Conservation (phyloP, 345 rosid genomes). For the Brassica rapa region DNA sequence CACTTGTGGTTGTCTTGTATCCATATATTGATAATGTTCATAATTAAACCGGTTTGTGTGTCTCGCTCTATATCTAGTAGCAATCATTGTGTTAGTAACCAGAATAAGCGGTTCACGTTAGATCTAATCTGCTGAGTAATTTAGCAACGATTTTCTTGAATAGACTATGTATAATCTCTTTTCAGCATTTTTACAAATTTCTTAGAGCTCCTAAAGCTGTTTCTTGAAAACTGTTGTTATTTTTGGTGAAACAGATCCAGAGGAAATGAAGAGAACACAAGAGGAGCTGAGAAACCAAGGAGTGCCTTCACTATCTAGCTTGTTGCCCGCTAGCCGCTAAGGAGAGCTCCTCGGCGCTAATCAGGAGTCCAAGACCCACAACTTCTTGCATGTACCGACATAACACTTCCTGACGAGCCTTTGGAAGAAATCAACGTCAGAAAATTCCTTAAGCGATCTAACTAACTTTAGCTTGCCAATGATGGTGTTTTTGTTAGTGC, state of each 20-base stretch:
- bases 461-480: constrained; percentile 18
- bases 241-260: constrained; percentile 68
- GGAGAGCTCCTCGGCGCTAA: neutral
- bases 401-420: neutral
- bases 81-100: neutral
- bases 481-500: constrained; percentile 19
- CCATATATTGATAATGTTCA: constrained; percentile 4
- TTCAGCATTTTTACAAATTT: neutral
- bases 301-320: constrained; percentile 78
- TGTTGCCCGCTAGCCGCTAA: constrained; percentile 59
- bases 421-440: neutral
- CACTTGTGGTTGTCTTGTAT: neutral
- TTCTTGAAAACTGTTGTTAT: constrained; percentile 9
- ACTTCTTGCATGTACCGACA: neutral
- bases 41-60: neutral
- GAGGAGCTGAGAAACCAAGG: constrained; percentile 97
- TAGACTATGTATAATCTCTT: neutral
- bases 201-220: neutral
- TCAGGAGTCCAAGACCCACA: constrained; percentile 8
- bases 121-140: constrained; percentile 6
- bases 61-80: constrained; percentile 10
- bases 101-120: neutral
- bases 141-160: neutral
- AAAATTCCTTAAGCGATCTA: constrained; percentile 1
- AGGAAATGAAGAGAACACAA: constrained; percentile 88